phyloP scores from a whole-genome alignment of 73 alveolate species.

The Uronychia setigera region DNA sequence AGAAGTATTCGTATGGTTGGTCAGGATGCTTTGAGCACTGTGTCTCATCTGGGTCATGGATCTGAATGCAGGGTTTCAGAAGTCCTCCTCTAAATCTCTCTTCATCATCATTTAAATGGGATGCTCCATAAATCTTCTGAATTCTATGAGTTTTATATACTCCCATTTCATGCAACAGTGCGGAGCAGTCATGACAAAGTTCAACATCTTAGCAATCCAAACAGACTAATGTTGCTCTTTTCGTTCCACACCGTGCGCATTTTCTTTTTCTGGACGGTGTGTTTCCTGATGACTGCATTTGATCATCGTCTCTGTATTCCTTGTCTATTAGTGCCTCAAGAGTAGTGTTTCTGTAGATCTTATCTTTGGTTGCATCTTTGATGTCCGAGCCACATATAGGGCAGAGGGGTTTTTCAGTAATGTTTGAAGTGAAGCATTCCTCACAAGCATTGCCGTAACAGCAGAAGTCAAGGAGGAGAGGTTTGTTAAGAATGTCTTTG shows the following conservation, averaged over 20 bases:
- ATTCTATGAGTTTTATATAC: not conserved
- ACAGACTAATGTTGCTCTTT: not conserved
- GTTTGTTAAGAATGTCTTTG: no score
- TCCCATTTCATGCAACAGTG: not conserved
- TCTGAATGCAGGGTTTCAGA: not conserved
- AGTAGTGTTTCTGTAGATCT: not conserved
- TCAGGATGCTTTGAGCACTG: not conserved
- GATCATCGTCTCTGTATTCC: not conserved
- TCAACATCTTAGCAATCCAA: not conserved
- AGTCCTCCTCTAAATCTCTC: not conserved
- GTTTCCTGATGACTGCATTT: no score
- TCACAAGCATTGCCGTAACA: no score
- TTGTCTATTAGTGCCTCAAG: not conserved
- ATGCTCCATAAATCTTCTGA: not conserved
- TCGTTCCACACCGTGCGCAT: not conserved
- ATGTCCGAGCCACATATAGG: not conserved
- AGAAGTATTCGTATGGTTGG: not conserved
- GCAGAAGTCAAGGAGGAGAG: no score
- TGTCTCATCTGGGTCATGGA: not conserved
- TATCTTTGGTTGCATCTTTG: not conserved
- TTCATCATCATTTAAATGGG: not conserved
- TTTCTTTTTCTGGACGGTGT: not conserved
- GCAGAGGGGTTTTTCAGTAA: not conserved
- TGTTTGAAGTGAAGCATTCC: no score
- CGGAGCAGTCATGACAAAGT: not conserved